These are phyloP conservation scores for Neocatenulostroma microsporum DNA, from an alignment of 2,329 filamentous ascomycete genomes.

Conservation along the genomic window DNA sequence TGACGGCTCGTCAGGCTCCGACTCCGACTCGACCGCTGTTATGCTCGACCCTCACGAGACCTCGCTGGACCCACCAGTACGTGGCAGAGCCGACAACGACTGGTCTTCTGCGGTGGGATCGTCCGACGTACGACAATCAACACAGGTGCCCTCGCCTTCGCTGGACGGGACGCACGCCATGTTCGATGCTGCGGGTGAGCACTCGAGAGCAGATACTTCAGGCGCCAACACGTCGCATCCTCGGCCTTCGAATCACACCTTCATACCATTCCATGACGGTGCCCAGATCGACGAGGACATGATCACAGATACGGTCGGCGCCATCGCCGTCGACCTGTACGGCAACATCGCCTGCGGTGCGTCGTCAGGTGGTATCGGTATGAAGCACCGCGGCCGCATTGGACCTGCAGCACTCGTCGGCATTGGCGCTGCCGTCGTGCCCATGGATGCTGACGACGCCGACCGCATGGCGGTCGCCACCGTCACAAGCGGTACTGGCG, in stretches of 20 bases:
- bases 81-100: too few relatives aligned
- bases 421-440: slow-evolving; percentile 84
- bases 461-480: slow-evolving; percentile 65
- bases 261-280: neutral
- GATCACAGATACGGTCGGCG: slow-evolving; percentile 90
- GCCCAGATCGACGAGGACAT: slow-evolving; percentile 45
- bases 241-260: too few relatives aligned
- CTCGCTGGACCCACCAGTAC: too few relatives aligned
- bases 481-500: slow-evolving; percentile 89
- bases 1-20: slow-evolving; percentile 34
- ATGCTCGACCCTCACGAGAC: neutral
- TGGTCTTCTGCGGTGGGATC: too few relatives aligned
- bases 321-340: slow-evolving; percentile 78
- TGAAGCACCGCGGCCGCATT: slow-evolving; percentile 90
- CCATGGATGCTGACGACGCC: slow-evolving; percentile 60
- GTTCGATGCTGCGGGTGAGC: neutral
- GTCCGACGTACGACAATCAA: too few relatives aligned
- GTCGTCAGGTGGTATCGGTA: slow-evolving; percentile 94
- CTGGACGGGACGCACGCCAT: neutral
- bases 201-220: too few relatives aligned
- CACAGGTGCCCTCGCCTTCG: too few relatives aligned
- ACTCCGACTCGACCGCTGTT: slow-evolving; percentile 12
- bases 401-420: slow-evolving; percentile 91
- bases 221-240: too few relatives aligned
- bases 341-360: slow-evolving; percentile 90